Base-by-base conservation (phyloP, 805 yeast genomes). In the Blastobotrys attinorum region DNA sequence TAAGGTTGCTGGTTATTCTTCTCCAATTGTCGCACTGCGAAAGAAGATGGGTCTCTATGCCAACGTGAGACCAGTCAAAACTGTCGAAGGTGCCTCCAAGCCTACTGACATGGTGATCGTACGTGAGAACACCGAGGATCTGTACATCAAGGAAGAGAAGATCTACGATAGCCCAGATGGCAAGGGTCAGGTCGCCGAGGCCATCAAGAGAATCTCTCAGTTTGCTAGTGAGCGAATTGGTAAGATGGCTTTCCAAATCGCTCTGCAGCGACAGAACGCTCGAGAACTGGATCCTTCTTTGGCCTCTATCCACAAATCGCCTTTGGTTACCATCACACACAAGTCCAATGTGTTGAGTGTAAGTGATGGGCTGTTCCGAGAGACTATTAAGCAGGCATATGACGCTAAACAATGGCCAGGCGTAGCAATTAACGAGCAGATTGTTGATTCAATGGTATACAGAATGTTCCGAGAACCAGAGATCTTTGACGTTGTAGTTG, bases 361-460 rank as follows among this genome's bases (percentile, higher is more conserved):
- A 50, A 77, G 95, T 45, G 98, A 92, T 66, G 98, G 98, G 50
- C 73, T 92, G 55, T 92, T 92, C 81, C 80, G 98, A 63, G 97
- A 92, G 72, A 77, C 92, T 32, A 73, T 83, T 57, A 73, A 74
- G 55, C 66, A 67, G 48, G 76, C 79, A 38, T 82, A 77, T 63
- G 70, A 74, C 51, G 67, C 67, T 42, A 79, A 70, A 31, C 69
- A 71, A 56, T 89, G 75, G 65, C 61, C 75, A 8, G 54, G 55
- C 42, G 72, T 92, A 46, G 74, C 70, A 37, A 75, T 86, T 66
- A 84, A 84, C 63, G 97, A 92, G 71, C 98, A 92, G 72, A 90
- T 92, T 64, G 97, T 92, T 37, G 98, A 92, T 71, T 89, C 97
- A 11, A 92, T 92, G 98, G 98, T 92, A 46, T 92, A 92, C 79